Evolutionary conservation across 805 yeast genomes (phyloP).

Genomic region (Lachancea nothofagi): DNA sequence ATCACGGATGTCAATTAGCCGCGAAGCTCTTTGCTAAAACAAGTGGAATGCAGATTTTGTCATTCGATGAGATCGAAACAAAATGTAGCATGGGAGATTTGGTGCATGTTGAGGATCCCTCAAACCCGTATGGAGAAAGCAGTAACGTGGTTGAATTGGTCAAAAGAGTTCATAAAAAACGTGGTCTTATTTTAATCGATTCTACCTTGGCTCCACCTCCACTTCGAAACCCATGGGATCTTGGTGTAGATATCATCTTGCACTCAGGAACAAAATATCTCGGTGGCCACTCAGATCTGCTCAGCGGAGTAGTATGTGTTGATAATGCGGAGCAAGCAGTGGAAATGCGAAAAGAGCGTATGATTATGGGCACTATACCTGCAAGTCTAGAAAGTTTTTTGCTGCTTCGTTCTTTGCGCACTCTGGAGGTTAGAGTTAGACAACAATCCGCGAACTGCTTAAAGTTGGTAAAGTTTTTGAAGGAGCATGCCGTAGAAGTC

Average conservation of each 20-base stretch:
- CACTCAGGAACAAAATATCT: constrained; percentile 92
- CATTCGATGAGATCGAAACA: constrained; percentile 44
- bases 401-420: constrained; percentile 72
- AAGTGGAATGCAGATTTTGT: constrained; percentile 47
- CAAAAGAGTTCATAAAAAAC: constrained; percentile 65
- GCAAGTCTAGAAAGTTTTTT: constrained; percentile 73
- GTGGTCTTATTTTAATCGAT: constrained; percentile 70
- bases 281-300: constrained; percentile 91
- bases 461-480: constrained; percentile 53
- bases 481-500: constrained; percentile 43
- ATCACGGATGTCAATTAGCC: constrained; percentile 79
- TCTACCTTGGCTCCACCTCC: constrained; percentile 96
- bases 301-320: constrained; percentile 77
- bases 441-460: constrained; percentile 62
- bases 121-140: constrained; percentile 73
- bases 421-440: constrained; percentile 65
- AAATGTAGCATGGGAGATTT: constrained; percentile 57
- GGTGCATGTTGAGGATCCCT: constrained; percentile 81
- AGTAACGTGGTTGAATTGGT: constrained; percentile 60
- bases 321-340: constrained; percentile 44
- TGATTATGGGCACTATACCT: constrained; percentile 70
- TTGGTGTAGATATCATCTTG: constrained; percentile 83
- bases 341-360: constrained; percentile 55
- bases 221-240: constrained; percentile 69
- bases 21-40: constrained; percentile 57